These are phyloP conservation scores for Fusarium chuoi DNA, from an alignment of 2,329 filamentous ascomycete genomes.

Conservation along the genomic window DNA sequence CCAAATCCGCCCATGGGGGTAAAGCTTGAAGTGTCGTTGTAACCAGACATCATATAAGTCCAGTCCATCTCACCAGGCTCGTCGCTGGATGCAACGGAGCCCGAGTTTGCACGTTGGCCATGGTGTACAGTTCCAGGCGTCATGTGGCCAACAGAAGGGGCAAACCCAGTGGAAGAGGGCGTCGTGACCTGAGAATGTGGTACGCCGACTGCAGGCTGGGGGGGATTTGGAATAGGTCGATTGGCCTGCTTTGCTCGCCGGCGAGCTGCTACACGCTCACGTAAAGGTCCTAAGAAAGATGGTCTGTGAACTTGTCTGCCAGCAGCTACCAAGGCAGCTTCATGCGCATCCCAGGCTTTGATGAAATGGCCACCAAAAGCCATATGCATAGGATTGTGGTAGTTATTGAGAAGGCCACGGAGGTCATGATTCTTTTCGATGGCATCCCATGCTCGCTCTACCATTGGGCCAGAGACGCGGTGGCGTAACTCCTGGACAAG, in stretches of 20 bases:
- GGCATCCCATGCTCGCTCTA: conserved; percentile 68
- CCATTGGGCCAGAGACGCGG: conserved; percentile 63
- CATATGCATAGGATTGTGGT: conserved; percentile 66
- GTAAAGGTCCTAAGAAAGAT: conserved; percentile 59
- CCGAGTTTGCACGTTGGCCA: conserved; percentile 20
- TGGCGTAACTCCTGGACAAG: conserved; percentile 65
- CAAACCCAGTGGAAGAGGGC: conserved; percentile 48
- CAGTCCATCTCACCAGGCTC: conserved; percentile 59
- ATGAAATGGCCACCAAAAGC: conserved; percentile 68
- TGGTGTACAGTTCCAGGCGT: conserved; percentile 12
- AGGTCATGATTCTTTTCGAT: conserved; percentile 66
- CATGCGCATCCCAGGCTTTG: conserved; percentile 70
- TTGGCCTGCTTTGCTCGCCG: conserved; percentile 47
- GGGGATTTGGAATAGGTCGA: conserved; percentile 34
- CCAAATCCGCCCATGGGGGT: conserved; percentile 45
- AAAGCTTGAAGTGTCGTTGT: conserved; percentile 49
- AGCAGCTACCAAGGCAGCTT: conserved; percentile 56
- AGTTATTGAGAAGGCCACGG: conserved; percentile 59
- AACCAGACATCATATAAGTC: conserved; percentile 58
- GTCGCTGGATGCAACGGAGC: conserved; percentile 39
- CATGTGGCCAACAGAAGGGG: conserved; percentile 42
- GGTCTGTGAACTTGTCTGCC: conserved; percentile 58
- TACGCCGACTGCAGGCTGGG: conserved; percentile 41
- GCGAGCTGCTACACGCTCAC: conserved; percentile 55
- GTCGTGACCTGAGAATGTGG: conserved; percentile 36